phyloP scores from a whole-genome alignment of 768 basidiomycete species.

The Pleurotus djamor region DNA sequence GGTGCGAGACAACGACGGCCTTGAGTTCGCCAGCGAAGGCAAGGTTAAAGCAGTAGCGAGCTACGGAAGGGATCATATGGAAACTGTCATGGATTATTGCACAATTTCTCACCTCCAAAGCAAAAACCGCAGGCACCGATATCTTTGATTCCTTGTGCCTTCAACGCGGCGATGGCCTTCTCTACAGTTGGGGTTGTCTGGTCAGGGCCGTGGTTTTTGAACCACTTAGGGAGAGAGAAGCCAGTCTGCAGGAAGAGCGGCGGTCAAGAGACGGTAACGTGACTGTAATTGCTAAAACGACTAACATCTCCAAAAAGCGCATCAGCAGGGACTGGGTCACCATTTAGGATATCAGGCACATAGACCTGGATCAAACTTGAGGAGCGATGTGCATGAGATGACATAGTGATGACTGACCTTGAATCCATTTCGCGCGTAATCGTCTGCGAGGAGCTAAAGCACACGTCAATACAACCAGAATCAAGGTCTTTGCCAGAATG shows the following conservation, averaged over 20 bases:
- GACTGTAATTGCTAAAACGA: not conserved
- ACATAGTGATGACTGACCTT: slow-evolving; percentile 22
- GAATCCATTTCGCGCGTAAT: slow-evolving; percentile 44
- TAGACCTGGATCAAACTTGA: slow-evolving; percentile 27
- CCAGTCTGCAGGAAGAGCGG: slow-evolving; percentile 13
- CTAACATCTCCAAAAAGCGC: slow-evolving; percentile 30
- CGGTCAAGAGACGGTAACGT: not conserved
- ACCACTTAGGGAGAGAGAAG: slow-evolving; percentile 42
- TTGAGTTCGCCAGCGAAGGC: slow-evolving; percentile 52
- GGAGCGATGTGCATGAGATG: not conserved
- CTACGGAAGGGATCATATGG: slow-evolving; percentile 20
- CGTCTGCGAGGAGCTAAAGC: slow-evolving; percentile 35
- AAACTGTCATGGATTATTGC: not conserved
- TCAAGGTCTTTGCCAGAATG: not conserved
- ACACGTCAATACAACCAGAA: not conserved
- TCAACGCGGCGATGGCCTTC: slow-evolving; percentile 55
- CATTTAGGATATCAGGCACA: slow-evolving; percentile 38
- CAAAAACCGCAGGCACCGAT: slow-evolving; percentile 71
- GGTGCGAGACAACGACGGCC: slow-evolving; percentile 53
- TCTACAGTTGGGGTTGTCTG: slow-evolving; percentile 48
- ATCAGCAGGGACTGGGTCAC: slow-evolving; percentile 34
- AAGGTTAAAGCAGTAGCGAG: slow-evolving; percentile 59
- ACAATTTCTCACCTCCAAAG: slow-evolving; percentile 51
- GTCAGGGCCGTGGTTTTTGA: slow-evolving; percentile 34
- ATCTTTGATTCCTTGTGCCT: slow-evolving; percentile 51